phyloP scores from a whole-genome alignment of 129 eudicot genomes.

The Apium graveolens region DNA sequence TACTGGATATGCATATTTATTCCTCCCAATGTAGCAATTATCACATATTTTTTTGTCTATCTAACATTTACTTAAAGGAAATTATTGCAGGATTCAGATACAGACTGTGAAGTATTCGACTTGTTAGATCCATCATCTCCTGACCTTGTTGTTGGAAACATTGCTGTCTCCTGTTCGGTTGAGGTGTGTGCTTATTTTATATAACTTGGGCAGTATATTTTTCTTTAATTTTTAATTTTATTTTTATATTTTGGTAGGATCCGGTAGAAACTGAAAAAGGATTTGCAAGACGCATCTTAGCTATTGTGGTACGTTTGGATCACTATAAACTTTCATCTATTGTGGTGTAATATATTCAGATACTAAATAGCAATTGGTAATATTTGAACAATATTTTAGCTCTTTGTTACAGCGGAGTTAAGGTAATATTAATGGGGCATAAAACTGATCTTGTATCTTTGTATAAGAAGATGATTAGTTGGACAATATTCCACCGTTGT shows the following conservation, averaged over 20 bases:
- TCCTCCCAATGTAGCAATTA: neutral
- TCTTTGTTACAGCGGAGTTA: neutral
- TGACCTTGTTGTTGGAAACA: conserved; percentile 47
- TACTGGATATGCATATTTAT: neutral
- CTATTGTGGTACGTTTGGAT: conserved; percentile 61
- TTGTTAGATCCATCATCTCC: conserved; percentile 68
- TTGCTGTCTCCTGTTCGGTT: conserved; percentile 62
- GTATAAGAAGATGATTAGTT: neutral
- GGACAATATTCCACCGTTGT: neutral
- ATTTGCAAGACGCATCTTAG: conserved; percentile 70
- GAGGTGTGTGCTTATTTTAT: conserved; percentile 46
- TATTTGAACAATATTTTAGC: neutral
- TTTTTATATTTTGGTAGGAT: conserved; percentile 41
- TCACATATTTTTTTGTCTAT: neutral
- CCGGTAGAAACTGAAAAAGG: conserved; percentile 82
- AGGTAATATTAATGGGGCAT: neutral
- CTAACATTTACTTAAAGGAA: neutral
- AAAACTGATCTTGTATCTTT: neutral
- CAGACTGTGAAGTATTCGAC: conserved; percentile 42
- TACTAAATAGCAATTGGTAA: neutral
- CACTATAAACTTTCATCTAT: neutral
- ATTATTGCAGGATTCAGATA: conserved; percentile 54
- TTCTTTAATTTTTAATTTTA: conserved; percentile 1
- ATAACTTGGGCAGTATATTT: neutral
- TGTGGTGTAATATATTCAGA: neutral